Evolutionary conservation across 2,329 filamentous ascomycete species (phyloP), one percentile per base, ranked within the genome.

Genomic region (Calonectria henricotiae): DNA sequence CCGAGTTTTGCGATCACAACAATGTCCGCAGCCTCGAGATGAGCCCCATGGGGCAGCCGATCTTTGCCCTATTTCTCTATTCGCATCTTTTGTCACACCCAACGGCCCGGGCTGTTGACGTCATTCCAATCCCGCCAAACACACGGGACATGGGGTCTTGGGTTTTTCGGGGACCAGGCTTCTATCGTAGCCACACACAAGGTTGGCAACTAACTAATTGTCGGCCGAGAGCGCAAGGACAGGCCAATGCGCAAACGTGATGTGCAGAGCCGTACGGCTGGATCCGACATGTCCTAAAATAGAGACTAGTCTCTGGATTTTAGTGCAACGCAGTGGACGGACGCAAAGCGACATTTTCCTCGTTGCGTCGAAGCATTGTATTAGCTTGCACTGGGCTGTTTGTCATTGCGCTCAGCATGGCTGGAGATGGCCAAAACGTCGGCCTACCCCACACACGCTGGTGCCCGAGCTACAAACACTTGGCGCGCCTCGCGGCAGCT

Each of bases 401-500:
- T 37, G 51, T 55, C 51, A 55, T 20, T 55, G 32, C 51, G 35
- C 27, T 1, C 27, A 37, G 25, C 4, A 20, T 35, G 8, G 11
- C 20, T 12, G 32, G n/a, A 23, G 32, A 15, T 55, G 51, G 44
- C 1, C 4, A 25, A 25, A 30, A 23, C 11, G 32, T 23, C 20
- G 13, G 30, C 12, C 30, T 37, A 55, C 51, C 51, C 51, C 51
- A 35, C 51, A 55, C 20, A 13, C 17, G 32, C 17, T 8, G 32
- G 30, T 17, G 49, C 32, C 51, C 17, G 35, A 55, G 32, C n/a
- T 23, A 35, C n/a, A 20, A 11, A 30, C 9, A 32, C 32, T 37
- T 55, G 51, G 51, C 32, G 51, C 51, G n/a, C 32, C 27, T 35
- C 13, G 51, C 51, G 51, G 15, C 51, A 37, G 51, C 51, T 55